Evolutionary conservation across 2,329 filamentous ascomycete genomes (phyloP), one percentile per base, ranked within the genome.

Genomic region (Diaporthe ampelina): DNA sequence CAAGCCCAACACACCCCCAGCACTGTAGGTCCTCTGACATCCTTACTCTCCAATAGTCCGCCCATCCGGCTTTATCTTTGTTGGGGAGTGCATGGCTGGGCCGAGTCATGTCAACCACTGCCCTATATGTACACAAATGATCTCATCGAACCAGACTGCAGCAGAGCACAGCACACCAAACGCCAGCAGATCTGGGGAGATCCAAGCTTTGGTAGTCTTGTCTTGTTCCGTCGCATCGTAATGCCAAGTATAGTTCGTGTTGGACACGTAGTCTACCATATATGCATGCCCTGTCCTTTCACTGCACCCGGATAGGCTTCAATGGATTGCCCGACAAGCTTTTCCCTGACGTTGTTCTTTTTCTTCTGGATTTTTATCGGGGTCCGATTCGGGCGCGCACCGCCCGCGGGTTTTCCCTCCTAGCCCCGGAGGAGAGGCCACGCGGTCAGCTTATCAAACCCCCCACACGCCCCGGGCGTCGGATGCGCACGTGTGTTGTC

Each of bases 321-420:
- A 17, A 68, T 68, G 63, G 48, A 40, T 68, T 68, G 32, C 63
- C 45, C n/a, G 63, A 68, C 63, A 68, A 68, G 63, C 63, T 54
- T 54, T 68, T 35, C 13, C n/a, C 1, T 19, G 9, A 63, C 45
- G 3, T n/a, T 32, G 5, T 21, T 21, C 9, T 15, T 37, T 13
- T 24, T 15, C 6, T 59, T 24, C n/a, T 52, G 5, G 58, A 29
- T 15, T 21, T 17, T 21, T 15, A 45, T 50, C 63, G 48, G 63
- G 48, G 48, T 68, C 48, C 63, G 63, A 40, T 40, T 52, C 29
- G 63, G 63, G 63, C 45, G 45, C 63, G 29, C 63, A 19, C 8
- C 32, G 29, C 45, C 8, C 45, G 29, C 63, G 45, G 63, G 21
- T 45, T 54, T 67, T 67, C 13, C 29, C 45, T 52, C 61, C 61